These are phyloP conservation scores for Nyssa sinensis DNA, from an alignment of 148 eudicot genomes.

Conservation along the genomic window DNA sequence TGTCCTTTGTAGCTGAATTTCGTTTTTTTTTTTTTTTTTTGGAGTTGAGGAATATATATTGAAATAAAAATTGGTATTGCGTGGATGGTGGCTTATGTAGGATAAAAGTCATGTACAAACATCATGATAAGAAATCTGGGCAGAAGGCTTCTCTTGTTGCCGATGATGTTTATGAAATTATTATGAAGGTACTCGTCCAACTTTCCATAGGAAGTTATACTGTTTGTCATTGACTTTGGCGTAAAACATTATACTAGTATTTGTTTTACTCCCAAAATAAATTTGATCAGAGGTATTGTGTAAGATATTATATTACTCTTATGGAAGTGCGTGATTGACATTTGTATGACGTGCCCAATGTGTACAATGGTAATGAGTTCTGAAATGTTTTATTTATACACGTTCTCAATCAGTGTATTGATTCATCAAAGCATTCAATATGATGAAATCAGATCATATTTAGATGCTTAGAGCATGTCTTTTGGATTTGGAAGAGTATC, in stretches of 20 bases:
- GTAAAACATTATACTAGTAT: no score
- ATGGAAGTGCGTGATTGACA: not conserved
- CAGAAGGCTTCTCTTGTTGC: not conserved
- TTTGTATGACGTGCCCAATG: not conserved
- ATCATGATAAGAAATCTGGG: not conserved
- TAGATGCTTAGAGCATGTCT: not conserved
- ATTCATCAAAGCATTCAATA: not conserved
- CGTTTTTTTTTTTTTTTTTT: no score
- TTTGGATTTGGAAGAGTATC: no score
- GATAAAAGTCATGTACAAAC: not conserved
- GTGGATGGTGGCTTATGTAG: not conserved
- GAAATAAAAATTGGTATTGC: not conserved
- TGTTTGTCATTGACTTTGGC: no score
- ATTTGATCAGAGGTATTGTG: no score
- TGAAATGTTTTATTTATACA: no score
- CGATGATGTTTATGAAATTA: not conserved
- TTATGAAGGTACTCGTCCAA: not conserved
- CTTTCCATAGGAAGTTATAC: not conserved
- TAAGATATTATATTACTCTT: not conserved
- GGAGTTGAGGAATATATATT: not conserved
- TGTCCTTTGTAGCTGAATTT: not conserved
- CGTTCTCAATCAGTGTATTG: not conserved
- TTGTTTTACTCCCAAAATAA: no score
- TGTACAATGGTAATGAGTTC: not conserved
- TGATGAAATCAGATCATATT: not conserved